These are phyloP conservation scores for Russula lepida DNA, from an alignment of 768 basidiomycete genomes.

Conservation along the genomic window DNA sequence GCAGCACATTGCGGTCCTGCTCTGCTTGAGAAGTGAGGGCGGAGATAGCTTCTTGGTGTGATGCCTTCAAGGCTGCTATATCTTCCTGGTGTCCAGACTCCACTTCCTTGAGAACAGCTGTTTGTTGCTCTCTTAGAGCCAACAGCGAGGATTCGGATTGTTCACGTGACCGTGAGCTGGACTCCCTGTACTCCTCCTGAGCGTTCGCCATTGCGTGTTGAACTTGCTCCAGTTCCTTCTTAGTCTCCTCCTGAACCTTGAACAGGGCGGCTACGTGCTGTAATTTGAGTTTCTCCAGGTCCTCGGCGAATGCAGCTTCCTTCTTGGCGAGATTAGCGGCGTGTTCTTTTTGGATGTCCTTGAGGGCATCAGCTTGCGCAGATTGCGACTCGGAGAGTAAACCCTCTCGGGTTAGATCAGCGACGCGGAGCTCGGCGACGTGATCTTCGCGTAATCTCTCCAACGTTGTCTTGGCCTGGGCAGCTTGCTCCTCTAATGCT, in stretches of 20 bases:
- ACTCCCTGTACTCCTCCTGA: conserved; percentile 36
- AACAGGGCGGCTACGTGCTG: conserved; percentile 51
- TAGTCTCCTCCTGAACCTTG: conserved; percentile 47
- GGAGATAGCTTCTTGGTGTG: conserved; percentile 38
- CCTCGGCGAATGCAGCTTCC: conserved; percentile 55
- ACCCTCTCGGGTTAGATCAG: conserved; percentile 68
- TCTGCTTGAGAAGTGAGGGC: conserved; percentile 27
- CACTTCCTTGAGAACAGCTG: conserved; percentile 43
- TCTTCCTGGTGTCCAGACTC: conserved; percentile 51
- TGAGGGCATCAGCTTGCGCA: conserved; percentile 49
- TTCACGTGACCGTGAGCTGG: conserved; percentile 33
- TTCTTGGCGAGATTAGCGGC: conserved; percentile 54
- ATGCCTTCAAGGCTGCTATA: conserved; percentile 37
- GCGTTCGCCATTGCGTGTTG: conserved; percentile 36
- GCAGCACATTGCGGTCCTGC: conserved; percentile 30
- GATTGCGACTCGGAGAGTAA: conserved; percentile 68
- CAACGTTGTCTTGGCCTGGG: conserved; percentile 52
- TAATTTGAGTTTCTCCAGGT: conserved; percentile 55
- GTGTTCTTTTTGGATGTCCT: conserved; percentile 67
- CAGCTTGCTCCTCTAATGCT: conserved; percentile 50
- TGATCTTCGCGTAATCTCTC: conserved; percentile 73
- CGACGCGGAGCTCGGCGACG: conserved; percentile 59
- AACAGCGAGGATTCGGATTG: conserved; percentile 44
- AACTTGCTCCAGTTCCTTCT: conserved; percentile 42
- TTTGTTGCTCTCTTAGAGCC: conserved; percentile 47